These are phyloP conservation scores for Penicillium taxi DNA, from an alignment of 495 filamentous ascomycete species.

Conservation along the genomic window DNA sequence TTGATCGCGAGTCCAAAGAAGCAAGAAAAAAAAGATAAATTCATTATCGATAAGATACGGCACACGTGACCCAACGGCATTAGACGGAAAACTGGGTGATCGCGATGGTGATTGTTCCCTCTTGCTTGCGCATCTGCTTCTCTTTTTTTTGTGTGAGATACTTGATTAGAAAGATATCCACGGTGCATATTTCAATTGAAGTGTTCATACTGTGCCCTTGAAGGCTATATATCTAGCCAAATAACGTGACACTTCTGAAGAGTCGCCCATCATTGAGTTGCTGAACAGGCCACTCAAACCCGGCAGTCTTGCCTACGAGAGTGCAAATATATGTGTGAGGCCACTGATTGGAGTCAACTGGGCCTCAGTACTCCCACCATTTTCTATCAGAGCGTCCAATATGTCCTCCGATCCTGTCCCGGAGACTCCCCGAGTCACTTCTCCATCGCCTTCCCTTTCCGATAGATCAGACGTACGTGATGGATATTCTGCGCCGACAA, in stretches of 20 bases:
- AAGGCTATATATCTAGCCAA: no score
- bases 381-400: constrained; percentile 28
- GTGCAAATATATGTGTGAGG: constrained; percentile 23
- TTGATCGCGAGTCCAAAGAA: constrained; percentile 8
- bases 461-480: constrained; percentile 43
- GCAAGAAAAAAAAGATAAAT: constrained; percentile 15
- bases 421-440: constrained; percentile 61
- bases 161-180: no score
- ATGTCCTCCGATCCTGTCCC: constrained; percentile 50
- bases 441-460: constrained; percentile 59
- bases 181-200: no score
- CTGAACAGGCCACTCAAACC: constrained; percentile 11
- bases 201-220: no score
- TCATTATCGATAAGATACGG: constrained; percentile 27
- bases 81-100: constrained; percentile 16
- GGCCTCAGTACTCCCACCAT: constrained; percentile 39
- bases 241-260: no score
- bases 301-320: constrained; percentile 23
- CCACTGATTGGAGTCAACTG: constrained; percentile 44
- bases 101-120: constrained; percentile 17
- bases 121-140: no score
- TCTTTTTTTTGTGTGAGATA: no score
- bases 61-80: constrained; percentile 20
- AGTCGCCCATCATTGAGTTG: constrained; percentile 23
- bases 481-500: constrained; percentile 54